Percentiles rank a stretch among this genome's conserved stretches.
Evolutionary conservation across 805 yeast genomes (phyloP).

Genomic region (Ogataea ganodermae): DNA sequence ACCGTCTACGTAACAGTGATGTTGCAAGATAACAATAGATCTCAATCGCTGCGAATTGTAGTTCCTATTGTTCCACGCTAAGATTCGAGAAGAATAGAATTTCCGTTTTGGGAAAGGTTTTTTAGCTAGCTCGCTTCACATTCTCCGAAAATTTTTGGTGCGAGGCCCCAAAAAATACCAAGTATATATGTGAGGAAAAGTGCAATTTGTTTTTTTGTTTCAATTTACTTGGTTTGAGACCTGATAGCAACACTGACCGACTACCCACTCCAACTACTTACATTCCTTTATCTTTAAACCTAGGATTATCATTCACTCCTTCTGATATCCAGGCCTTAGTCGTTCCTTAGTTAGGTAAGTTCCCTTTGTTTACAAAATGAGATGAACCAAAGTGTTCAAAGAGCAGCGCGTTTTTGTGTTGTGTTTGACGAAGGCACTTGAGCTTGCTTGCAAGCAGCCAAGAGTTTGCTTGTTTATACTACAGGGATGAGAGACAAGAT

Average conservation of each 20-base stretch:
- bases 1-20: not conserved
- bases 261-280: constrained; percentile 29
- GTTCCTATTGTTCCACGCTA: not conserved
- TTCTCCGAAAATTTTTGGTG: not conserved
- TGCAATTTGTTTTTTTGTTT: constrained; percentile 3
- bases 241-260: constrained; percentile 7
- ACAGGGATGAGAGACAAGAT: too few relatives aligned
- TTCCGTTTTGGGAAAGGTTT: constrained; percentile 4
- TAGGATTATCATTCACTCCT: constrained; percentile 3
- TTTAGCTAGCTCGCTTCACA: constrained; percentile 1
- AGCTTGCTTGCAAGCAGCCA: too few relatives aligned
- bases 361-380: not conserved
- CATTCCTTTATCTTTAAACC: constrained; percentile 25
- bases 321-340: constrained; percentile 14
- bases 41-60: not conserved
- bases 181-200: not conserved
- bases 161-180: not conserved
- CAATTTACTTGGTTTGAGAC: not conserved
- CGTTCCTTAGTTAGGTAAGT: constrained; percentile 13
- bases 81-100: not conserved
- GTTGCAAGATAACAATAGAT: not conserved
- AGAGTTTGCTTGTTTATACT: too few relatives aligned
- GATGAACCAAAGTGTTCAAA: not conserved
- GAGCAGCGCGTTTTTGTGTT: too few relatives aligned
- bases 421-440: too few relatives aligned